A percentile compares a stretch with the other conserved stretches of the same genome.
Evolutionary conservation across 139 green algal genomes (phyloP).

Genomic region (Chlorella sp.): DNA sequence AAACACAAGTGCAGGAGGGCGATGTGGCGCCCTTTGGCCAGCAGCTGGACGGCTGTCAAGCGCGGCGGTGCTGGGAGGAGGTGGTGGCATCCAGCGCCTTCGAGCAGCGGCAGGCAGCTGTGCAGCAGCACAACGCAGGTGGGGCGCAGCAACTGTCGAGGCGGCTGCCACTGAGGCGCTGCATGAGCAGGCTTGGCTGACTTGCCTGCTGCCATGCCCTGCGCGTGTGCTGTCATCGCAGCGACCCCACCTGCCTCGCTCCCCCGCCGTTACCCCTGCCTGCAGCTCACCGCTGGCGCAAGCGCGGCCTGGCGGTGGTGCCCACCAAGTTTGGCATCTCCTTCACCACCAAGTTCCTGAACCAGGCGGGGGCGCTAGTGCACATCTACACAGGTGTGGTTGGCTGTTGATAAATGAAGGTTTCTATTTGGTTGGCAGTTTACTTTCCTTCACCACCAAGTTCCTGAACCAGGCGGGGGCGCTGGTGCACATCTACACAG

Average conservation of each 20-base stretch:
- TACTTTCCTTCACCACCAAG: conserved; percentile 88
- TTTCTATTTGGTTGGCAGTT: too few relatives aligned
- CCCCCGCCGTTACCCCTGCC: too few relatives aligned
- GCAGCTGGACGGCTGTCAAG: conserved; percentile 66
- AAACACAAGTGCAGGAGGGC: too few relatives aligned
- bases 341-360: conserved; percentile 81
- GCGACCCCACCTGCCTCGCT: neutral
- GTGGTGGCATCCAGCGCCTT: conserved; percentile 56
- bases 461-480: conserved; percentile 83
- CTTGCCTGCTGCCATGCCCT: too few relatives aligned
- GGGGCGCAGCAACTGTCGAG: neutral
- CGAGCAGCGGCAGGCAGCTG: conserved; percentile 34
- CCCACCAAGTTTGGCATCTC: conserved; percentile 98
- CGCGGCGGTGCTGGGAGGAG: conserved; percentile 39
- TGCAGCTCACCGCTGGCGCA: conserved; percentile 66
- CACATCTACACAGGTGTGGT: conserved; percentile 83
- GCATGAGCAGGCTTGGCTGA: too few relatives aligned
- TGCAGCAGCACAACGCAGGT: conserved; percentile 78
- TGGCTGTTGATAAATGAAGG: too few relatives aligned
- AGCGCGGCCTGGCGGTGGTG: conserved; percentile 87
- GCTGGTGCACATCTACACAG: conserved; percentile 94
- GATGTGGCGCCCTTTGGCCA: conserved; percentile 89
- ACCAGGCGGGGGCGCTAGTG: conserved; percentile 91
- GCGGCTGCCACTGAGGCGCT: too few relatives aligned
- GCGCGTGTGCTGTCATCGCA: too few relatives aligned